A percentile compares a stretch with the other conserved stretches of the same genome.
These are phyloP conservation scores for Phyllosticta citribraziliensis DNA, from an alignment of 2,329 filamentous ascomycete genomes.

Conservation along the genomic window DNA sequence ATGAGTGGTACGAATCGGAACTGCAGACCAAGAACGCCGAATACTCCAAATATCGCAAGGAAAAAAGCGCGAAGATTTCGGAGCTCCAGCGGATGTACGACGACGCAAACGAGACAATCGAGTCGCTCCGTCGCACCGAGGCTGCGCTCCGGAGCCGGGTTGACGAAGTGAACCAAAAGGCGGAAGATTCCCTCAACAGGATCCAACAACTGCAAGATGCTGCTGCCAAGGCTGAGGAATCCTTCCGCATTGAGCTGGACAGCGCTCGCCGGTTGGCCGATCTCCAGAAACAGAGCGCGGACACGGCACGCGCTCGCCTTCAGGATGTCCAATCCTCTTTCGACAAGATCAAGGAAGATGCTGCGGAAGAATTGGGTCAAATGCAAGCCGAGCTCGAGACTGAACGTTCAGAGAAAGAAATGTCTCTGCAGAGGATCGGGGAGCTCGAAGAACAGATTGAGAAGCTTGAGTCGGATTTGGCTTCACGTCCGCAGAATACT, in stretches of 20 bases:
- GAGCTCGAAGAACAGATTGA: constrained; percentile 57
- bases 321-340: constrained; percentile 57
- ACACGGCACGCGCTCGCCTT: constrained; percentile 60
- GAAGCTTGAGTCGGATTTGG: constrained; percentile 47
- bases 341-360: constrained; percentile 57
- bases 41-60: constrained; percentile 81
- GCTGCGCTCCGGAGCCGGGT: constrained; percentile 70
- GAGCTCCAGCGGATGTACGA: constrained; percentile 84
- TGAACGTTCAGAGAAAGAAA: constrained; percentile 49
- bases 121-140: constrained; percentile 70
- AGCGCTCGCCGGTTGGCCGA: constrained; percentile 72
- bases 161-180: constrained; percentile 74
- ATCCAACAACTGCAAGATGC: constrained; percentile 81
- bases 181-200: constrained; percentile 71
- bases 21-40: constrained; percentile 84
- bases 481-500: constrained; percentile 29
- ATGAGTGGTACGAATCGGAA: constrained; percentile 88
- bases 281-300: constrained; percentile 65
- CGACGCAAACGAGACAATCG: constrained; percentile 67
- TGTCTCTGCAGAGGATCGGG: constrained; percentile 51
- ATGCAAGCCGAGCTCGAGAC: constrained; percentile 41
- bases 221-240: constrained; percentile 71
- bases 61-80: constrained; percentile 82
- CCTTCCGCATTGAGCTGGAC: constrained; percentile 78
- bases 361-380: constrained; percentile 46